These are phyloP conservation scores for Leptographium radiaticola DNA, from an alignment of 2,329 filamentous ascomycete genomes.

Conservation along the genomic window DNA sequence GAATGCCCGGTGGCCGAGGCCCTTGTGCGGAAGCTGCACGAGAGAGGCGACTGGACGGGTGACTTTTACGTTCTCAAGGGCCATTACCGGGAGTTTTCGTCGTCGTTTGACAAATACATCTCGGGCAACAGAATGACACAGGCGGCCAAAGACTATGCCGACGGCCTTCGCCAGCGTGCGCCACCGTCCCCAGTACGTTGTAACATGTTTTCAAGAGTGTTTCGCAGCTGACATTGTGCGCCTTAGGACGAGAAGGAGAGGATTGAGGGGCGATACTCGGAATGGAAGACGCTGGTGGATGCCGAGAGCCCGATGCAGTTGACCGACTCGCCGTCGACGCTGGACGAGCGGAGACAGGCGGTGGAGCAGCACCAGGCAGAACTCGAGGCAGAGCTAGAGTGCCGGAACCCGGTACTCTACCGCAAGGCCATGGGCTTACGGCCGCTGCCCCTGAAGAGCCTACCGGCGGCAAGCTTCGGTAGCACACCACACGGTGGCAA, in stretches of 20 bases:
- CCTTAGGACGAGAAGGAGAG: conserved; percentile 12
- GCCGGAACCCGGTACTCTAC: conserved; percentile 31
- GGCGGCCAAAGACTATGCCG: conserved; percentile 26
- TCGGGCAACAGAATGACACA: conserved; percentile 28
- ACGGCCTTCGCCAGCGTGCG: conserved; percentile 22
- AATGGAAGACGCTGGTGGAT: conserved; percentile 30
- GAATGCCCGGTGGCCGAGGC: conserved; percentile 36
- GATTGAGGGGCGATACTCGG: conserved; percentile 26
- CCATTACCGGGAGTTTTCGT: conserved; percentile 41
- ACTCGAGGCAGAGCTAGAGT: conserved; percentile 35
- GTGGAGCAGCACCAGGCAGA: conserved; percentile 32
- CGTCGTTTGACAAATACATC: conserved; percentile 38
- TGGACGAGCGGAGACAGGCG: conserved; percentile 26
- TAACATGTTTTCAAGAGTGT: too few relatives aligned
- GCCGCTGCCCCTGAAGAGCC: conserved; percentile 3
- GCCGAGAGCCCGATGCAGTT: conserved; percentile 27
- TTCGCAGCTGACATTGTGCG: not conserved
- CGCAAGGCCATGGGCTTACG: conserved; percentile 27
- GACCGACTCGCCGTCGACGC: conserved; percentile 24
- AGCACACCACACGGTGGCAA: conserved; percentile 4
- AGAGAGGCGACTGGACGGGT: conserved; percentile 32
- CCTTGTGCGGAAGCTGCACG: conserved; percentile 30
- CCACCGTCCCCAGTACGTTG: conserved; percentile 20
- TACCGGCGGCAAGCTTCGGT: not conserved
- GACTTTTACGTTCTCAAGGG: conserved; percentile 42